Conservation (phyloP, 1,284 basidiomycete species). For the Xerocomus subilludens region DNA sequence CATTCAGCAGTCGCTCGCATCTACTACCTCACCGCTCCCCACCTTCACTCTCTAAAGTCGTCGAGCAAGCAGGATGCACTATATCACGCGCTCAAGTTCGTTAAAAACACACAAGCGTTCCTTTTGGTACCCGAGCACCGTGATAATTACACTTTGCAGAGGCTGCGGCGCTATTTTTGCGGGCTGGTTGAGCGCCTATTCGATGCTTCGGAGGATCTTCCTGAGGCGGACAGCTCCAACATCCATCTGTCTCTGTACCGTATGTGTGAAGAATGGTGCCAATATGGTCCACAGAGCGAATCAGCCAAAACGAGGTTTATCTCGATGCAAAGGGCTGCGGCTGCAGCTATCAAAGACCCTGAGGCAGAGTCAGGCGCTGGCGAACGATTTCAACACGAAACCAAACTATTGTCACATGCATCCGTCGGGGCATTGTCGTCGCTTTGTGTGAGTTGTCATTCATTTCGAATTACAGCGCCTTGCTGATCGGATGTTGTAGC, state of each 20-base stretch:
- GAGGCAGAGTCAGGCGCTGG: slow-evolving; percentile 65
- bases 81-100: slow-evolving; percentile 85
- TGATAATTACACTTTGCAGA: slow-evolving; percentile 83
- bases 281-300: slow-evolving; percentile 82
- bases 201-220: slow-evolving; percentile 77
- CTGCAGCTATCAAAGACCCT: slow-evolving; percentile 62
- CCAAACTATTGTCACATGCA: slow-evolving; percentile 76
- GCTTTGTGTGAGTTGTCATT: slow-evolving; percentile 73
- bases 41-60: slow-evolving; percentile 78
- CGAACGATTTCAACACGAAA: slow-evolving; percentile 80
- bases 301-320: slow-evolving; percentile 78
- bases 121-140: slow-evolving; percentile 77
- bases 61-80: slow-evolving; percentile 78
- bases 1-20: slow-evolving; percentile 93
- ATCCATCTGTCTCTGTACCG: slow-evolving; percentile 86
- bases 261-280: slow-evolving; percentile 95
- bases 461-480: neutral
- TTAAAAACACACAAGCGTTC: slow-evolving; percentile 84
- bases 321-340: slow-evolving; percentile 78
- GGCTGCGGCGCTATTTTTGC: slow-evolving; percentile 89
- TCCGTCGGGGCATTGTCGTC: slow-evolving; percentile 88
- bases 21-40: slow-evolving; percentile 85
- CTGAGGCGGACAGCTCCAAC: slow-evolving; percentile 81
- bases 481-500: slow-evolving; percentile 56
- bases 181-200: slow-evolving; percentile 89